phyloP scores from a whole-genome alignment of 2,329 filamentous ascomycete genomes.

The Colletotrichum camelliae region DNA sequence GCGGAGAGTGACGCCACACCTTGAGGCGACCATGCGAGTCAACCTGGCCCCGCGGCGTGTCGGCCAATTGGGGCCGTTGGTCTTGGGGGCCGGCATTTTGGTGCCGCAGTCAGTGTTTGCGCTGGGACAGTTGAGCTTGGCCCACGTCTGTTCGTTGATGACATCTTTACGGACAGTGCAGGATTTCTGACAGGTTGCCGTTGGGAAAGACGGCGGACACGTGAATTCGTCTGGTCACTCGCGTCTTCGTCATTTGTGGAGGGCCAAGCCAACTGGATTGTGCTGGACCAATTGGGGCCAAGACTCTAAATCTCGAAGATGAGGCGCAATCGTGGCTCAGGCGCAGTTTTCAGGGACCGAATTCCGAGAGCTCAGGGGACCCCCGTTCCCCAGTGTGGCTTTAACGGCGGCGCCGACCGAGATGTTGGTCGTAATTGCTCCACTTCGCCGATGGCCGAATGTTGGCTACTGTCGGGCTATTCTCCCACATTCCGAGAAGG shows the following conservation, averaged over 20 bases:
- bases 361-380: background rate
- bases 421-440: background rate
- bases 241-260: background rate
- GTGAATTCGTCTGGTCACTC: background rate
- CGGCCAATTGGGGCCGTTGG: background rate
- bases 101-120: background rate
- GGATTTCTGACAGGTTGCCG: background rate
- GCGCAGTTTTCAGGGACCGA: background rate
- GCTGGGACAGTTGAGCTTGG: background rate
- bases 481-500: background rate
- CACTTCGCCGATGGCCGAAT: background rate
- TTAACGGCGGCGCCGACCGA: background rate
- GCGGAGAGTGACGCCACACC: background rate
- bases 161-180: background rate
- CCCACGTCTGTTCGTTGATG: background rate
- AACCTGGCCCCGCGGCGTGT: background rate
- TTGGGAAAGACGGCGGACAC: background rate
- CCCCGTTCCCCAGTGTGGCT: background rate
- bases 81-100: background rate
- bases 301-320: background rate
- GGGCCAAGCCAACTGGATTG: background rate
- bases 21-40: background rate
- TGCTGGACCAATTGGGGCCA: background rate
- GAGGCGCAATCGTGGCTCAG: background rate
- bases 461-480: background rate